Evolutionary conservation across 169 alveolate genomes (phyloP).

Genomic region (Amoebophrya sp.): DNA sequence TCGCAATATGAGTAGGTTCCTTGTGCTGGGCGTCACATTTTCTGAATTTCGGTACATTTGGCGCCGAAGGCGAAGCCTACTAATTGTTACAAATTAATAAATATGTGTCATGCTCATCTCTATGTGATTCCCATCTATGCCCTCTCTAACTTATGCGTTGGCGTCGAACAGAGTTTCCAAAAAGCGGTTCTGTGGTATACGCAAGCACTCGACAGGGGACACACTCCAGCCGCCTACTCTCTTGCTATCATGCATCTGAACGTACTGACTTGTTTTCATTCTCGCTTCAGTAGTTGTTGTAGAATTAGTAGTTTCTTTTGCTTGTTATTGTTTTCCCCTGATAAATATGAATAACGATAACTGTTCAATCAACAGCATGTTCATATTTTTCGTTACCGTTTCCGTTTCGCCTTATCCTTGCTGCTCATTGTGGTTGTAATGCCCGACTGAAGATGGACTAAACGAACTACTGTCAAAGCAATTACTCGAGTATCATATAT

Average conservation of each 20-base stretch:
- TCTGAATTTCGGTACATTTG: not conserved
- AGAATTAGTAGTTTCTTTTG: too few species aligned
- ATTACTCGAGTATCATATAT: too few species aligned
- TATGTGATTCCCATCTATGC: slow-evolving; percentile 2
- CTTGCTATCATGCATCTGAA: slow-evolving; percentile 57
- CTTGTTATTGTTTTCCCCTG: too few species aligned
- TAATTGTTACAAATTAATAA: not conserved
- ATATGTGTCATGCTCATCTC: not conserved
- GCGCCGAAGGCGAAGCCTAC: slow-evolving; percentile 30
- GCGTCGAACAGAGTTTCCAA: slow-evolving; percentile 46
- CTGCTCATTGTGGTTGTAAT: too few species aligned
- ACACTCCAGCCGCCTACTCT: slow-evolving; percentile 58
- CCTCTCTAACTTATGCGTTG: slow-evolving; percentile 23
- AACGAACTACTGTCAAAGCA: too few species aligned
- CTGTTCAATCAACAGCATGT: too few species aligned
- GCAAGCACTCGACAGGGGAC: slow-evolving; percentile 54
- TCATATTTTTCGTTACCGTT: too few species aligned
- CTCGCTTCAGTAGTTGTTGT: not conserved
- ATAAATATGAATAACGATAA: too few species aligned
- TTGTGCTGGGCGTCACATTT: not conserved
- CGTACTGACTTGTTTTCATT: slow-evolving; percentile 30
- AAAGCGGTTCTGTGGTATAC: slow-evolving; percentile 51
- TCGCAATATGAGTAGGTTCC: not conserved
- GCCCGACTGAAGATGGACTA: too few species aligned
- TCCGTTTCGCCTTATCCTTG: too few species aligned